Base-by-base conservation (phyloP, 768 basidiomycete genomes). In the Hericium erinaceus region DNA sequence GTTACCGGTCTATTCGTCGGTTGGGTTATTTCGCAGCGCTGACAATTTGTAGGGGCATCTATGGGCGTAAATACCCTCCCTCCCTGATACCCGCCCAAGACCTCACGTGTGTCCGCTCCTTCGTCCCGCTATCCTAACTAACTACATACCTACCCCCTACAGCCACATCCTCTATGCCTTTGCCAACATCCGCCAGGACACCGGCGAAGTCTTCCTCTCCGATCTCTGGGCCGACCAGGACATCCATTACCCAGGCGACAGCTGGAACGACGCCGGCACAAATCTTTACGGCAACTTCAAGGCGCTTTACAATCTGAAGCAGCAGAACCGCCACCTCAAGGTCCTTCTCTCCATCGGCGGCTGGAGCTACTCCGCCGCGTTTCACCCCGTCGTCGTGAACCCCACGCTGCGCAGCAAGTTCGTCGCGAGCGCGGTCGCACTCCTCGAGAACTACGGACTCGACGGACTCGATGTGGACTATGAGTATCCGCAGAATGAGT, bases 251-350 rank as follows among this genome's bases (percentile, higher is more conserved):
- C 85, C 88, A 0, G 90, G 87, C 8, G 97, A 99, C 71, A 88
- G 87, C 4, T 99, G 97, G 97, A 88, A 94, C 63, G 95, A 98
- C 55, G 68, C 68, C 26, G 94, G 93, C 48, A 85, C 78, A 61
- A 97, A 98, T 70, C 81, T 98, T 16, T 98, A 95, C 65, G 95
- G 95, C 55, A 95, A 95, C 71, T 82, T 98, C 73, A 97, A 95
- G 68, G 90, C 89, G 52, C 81, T 98, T 58, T 95, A 94, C 70
- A 80, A 88, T 37, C 77, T 98, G 63, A 98, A 98, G 78, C 87
- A 95, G 68, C 70, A 80, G 61, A 77, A 97, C 59, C 81, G 93
- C 54, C 87, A 87, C 60, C 77, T 93, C 67, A 90, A 88, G 62
- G 77, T 86, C 16, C 74, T 90, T 15, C 79, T 99, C 28, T 92